A percentile compares a stretch with the other conserved stretches of the same genome.
phyloP scores from a whole-genome alignment of 1,284 basidiomycete genomes.

The Ganoderma leucocontextum region DNA sequence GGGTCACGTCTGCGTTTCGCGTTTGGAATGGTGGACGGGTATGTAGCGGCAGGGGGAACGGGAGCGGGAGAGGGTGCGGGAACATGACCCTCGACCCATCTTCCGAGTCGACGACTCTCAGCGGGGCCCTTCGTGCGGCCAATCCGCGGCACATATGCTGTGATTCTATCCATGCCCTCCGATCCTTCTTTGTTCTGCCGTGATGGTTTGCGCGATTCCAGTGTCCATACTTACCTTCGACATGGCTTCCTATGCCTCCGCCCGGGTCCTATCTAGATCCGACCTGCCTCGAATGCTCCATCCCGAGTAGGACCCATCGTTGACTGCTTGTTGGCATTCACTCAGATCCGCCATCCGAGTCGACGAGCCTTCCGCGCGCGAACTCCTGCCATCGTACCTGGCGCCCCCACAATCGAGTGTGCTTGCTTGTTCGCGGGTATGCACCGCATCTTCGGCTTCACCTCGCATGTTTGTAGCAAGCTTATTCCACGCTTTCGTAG shows the following conservation, averaged over 20 bases:
- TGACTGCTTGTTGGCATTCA: not conserved
- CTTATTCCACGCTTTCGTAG: conserved; percentile 1
- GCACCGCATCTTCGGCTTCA: not conserved
- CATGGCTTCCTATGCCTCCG: not conserved
- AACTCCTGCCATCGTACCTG: not conserved
- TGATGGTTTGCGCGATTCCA: not conserved
- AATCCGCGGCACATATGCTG: not conserved
- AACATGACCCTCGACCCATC: not conserved
- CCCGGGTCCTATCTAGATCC: not conserved
- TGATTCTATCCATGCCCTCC: not conserved
- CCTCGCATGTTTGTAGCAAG: not conserved
- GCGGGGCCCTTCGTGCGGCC: not conserved
- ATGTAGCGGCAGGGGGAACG: not conserved
- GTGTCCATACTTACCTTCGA: not conserved
- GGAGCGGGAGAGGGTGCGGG: not conserved
- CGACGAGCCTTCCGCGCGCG: not conserved
- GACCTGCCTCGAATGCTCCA: not conserved
- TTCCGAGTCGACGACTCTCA: not conserved
- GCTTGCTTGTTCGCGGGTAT: not conserved
- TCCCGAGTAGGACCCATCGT: not conserved
- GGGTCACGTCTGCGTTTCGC: not conserved
- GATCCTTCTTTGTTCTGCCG: not conserved
- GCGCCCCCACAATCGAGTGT: not conserved
- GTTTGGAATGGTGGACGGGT: not conserved
- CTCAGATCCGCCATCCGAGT: not conserved